Conservation (phyloP, 495 filamentous ascomycete species). For the Peziza echinospora region DNA sequence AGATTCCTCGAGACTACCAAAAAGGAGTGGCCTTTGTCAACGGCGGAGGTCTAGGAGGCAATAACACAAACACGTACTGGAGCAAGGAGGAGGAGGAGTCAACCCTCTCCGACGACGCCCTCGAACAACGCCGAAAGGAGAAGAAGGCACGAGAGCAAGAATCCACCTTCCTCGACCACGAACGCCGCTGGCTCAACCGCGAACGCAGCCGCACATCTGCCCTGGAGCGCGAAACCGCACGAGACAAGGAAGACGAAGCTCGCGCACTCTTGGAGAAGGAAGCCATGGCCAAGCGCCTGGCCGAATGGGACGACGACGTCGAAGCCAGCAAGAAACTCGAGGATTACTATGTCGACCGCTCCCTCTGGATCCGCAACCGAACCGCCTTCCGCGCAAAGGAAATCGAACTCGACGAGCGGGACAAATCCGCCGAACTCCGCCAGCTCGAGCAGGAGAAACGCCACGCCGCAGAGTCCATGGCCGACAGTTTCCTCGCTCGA, state of each 20-base stretch:
- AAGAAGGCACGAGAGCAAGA: constrained; percentile 56
- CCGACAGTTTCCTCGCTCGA: constrained; percentile 77
- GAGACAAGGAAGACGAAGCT: constrained; percentile 48
- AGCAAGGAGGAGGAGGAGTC: constrained; percentile 67
- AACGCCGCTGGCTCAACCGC: constrained; percentile 73
- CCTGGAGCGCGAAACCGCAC: constrained; percentile 56
- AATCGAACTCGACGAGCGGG: constrained; percentile 51
- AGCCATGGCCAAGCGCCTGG: constrained; percentile 47
- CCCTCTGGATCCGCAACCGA: constrained; percentile 66
- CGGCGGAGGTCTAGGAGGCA: constrained; percentile 46
- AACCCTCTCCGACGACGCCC: constrained; percentile 70
- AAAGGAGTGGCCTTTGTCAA: constrained; percentile 77
- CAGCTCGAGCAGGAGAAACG: constrained; percentile 53
- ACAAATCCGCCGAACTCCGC: constrained; percentile 54
- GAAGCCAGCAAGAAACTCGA: constrained; percentile 51
- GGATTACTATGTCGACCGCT: constrained; percentile 71
- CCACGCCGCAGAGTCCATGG: constrained; percentile 54
- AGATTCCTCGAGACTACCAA: constrained; percentile 57
- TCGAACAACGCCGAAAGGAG: constrained; percentile 47
- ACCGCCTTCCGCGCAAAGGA: constrained; percentile 50
- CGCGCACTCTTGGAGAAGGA: constrained; percentile 37
- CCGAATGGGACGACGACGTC: constrained; percentile 72
- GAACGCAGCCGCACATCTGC: constrained; percentile 68
- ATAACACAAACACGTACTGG: constrained; percentile 24
- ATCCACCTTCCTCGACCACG: constrained; percentile 64